These are phyloP conservation scores for Talaromyces sp. DNA, from an alignment of 2,329 filamentous ascomycete genomes.

Conservation along the genomic window DNA sequence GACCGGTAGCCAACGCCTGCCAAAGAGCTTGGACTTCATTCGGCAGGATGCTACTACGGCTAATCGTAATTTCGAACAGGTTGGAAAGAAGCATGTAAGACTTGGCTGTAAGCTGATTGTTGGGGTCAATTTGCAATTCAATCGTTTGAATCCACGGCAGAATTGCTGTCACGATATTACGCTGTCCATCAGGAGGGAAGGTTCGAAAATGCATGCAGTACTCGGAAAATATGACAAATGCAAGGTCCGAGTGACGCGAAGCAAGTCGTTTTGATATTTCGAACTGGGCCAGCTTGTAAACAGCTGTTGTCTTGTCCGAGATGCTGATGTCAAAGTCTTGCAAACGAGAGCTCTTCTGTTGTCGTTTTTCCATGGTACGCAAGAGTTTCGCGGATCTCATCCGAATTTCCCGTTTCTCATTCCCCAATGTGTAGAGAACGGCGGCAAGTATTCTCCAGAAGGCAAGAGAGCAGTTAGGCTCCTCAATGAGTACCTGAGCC, in stretches of 20 bases:
- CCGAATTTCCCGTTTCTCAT: conserved; percentile 81
- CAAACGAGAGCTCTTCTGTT: conserved; percentile 80
- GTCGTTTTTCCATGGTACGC: conserved; percentile 73
- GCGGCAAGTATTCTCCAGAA: conserved; percentile 90
- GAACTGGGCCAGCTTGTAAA: conserved; percentile 96
- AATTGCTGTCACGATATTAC: conserved; percentile 90
- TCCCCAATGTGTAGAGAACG: conserved; percentile 86
- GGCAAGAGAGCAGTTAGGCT: conserved; percentile 73
- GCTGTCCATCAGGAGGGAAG: conserved; percentile 73
- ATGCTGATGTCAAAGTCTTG: conserved; percentile 98
- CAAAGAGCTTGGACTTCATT: conserved; percentile 97
- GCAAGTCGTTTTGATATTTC: conserved; percentile 89
- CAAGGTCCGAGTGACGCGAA: conserved; percentile 80
- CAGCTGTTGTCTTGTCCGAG: conserved; percentile 94
- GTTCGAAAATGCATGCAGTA: conserved; percentile 92
- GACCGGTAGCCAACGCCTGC: conserved; percentile 91
- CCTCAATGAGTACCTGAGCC: conserved; percentile 76
- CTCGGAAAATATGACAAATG: conserved; percentile 92
- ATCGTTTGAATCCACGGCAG: conserved; percentile 95
- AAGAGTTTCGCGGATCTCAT: conserved; percentile 82
- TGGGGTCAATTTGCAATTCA: conserved; percentile 85
- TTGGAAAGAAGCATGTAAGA: conserved; percentile 96
- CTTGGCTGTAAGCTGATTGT: conserved; percentile 80
- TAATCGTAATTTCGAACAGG: conserved; percentile 92
- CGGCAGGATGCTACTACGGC: conserved; percentile 78